These are phyloP conservation scores for Pichia sp. DNA, from an alignment of 1,139 yeast genomes.

Conservation along the genomic window DNA sequence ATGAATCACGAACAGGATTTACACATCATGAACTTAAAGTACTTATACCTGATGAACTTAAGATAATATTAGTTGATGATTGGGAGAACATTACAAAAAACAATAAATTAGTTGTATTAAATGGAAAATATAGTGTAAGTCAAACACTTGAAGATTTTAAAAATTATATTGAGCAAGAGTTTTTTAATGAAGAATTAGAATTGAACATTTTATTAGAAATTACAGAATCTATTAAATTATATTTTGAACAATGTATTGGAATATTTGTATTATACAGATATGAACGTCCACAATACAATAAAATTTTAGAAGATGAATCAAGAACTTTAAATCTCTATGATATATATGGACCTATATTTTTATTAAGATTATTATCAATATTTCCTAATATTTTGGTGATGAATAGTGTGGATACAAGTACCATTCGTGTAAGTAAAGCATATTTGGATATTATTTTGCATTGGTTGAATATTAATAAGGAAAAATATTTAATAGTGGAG, in stretches of 20 bases:
- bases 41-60: conserved; percentile 58
- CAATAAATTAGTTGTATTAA: conserved; percentile 59
- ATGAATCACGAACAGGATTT: conserved; percentile 15
- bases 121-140: conserved; percentile 46
- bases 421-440: conserved; percentile 50
- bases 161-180: conserved; percentile 13
- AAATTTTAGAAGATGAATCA: conserved; percentile 30
- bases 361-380: conserved; percentile 65
- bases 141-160: conserved; percentile 47
- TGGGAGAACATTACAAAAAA: conserved; percentile 89
- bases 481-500: conserved; percentile 41
- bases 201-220: conserved; percentile 61
- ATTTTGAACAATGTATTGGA: conserved; percentile 73
- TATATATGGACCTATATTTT: conserved; percentile 50
- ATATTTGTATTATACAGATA: conserved; percentile 70
- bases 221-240: conserved; percentile 59
- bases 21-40: conserved; percentile 29
- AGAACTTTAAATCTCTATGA: conserved; percentile 31
- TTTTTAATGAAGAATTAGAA: conserved; percentile 32
- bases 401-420: conserved; percentile 74
- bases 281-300: conserved; percentile 76
- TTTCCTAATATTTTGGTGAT: conserved; percentile 77
- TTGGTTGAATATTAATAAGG: conserved; percentile 42
- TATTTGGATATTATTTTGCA: conserved; percentile 49
- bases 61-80: conserved; percentile 74